Percentiles rank a stretch among this genome's conserved stretches.
These are phyloP conservation scores for Turritis glabra DNA, from an alignment of 345 rosid species.

Conservation along the genomic window DNA sequence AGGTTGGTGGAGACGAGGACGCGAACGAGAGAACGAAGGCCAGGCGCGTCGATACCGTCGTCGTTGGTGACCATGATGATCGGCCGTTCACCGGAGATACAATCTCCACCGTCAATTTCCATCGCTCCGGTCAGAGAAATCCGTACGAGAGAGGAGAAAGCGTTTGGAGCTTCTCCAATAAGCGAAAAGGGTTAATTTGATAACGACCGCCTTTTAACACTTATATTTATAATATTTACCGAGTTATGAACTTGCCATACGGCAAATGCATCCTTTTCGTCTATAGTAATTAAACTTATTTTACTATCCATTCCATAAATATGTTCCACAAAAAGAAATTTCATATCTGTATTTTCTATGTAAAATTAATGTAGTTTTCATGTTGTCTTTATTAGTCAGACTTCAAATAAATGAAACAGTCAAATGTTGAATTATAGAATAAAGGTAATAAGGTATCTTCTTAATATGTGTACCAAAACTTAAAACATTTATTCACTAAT, in stretches of 20 bases:
- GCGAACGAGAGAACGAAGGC: constrained; percentile 65
- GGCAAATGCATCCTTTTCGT: no score
- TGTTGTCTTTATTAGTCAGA: neutral
- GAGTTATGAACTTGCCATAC: neutral
- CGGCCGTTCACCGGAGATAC: constrained; percentile 38
- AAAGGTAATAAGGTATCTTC: no score
- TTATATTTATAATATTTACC: neutral
- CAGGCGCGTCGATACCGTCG: constrained; percentile 94
- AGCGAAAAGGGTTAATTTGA: neutral
- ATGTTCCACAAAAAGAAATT: no score
- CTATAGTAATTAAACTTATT: no score
- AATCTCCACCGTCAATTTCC: constrained; percentile 29
- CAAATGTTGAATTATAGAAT: no score
- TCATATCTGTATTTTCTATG: neutral
- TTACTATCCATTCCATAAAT: no score
- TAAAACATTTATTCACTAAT: no score
- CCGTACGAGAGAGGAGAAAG: neutral
- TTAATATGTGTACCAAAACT: no score
- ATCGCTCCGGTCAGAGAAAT: constrained; percentile 21
- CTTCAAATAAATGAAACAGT: neutral
- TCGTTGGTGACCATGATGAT: constrained; percentile 82
- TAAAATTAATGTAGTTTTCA: neutral
- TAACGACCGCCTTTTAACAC: neutral
- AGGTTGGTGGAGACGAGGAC: constrained; percentile 68
- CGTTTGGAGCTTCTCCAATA: neutral